phyloP scores from a whole-genome alignment of 768 basidiomycete genomes.

The Lactifluus rugatus region DNA sequence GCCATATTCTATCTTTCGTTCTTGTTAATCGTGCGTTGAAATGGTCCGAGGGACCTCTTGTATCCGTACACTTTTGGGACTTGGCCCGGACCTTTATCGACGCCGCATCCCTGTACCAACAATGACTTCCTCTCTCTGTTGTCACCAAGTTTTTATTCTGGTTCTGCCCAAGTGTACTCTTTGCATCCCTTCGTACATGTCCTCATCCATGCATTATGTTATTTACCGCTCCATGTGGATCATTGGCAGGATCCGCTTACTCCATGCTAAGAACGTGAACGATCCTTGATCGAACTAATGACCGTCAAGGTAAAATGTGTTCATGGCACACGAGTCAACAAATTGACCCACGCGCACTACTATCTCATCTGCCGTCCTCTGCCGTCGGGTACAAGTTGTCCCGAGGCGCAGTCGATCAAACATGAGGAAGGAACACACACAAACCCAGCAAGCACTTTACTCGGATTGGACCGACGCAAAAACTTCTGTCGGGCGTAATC shows the following conservation, averaged over 20 bases:
- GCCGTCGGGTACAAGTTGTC: background rate
- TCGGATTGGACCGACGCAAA: too few relatives aligned
- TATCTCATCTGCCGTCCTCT: background rate
- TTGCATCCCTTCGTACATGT: background rate
- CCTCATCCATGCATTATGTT: conserved; percentile 8
- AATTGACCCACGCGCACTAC: too few relatives aligned
- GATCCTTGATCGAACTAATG: background rate
- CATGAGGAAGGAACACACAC: background rate
- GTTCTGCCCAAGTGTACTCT: conserved; percentile 7
- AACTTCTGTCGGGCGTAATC: too few relatives aligned
- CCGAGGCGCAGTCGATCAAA: background rate
- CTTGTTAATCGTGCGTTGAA: conserved; percentile 1
- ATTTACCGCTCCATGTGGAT: background rate
- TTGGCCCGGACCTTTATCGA: background rate
- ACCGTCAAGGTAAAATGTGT: background rate
- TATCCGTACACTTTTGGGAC: conserved; percentile 8
- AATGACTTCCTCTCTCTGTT: conserved; percentile 1
- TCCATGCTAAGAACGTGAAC: background rate
- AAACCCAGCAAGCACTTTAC: background rate
- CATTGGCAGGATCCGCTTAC: background rate
- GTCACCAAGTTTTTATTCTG: conserved; percentile 4
- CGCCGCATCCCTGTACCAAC: conserved; percentile 12
- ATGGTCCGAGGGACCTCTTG: background rate
- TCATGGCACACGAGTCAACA: background rate
- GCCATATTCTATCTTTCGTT: background rate